These are phyloP conservation scores for Arctium lappa DNA, from an alignment of 129 eudicot genomes.

Conservation along the genomic window DNA sequence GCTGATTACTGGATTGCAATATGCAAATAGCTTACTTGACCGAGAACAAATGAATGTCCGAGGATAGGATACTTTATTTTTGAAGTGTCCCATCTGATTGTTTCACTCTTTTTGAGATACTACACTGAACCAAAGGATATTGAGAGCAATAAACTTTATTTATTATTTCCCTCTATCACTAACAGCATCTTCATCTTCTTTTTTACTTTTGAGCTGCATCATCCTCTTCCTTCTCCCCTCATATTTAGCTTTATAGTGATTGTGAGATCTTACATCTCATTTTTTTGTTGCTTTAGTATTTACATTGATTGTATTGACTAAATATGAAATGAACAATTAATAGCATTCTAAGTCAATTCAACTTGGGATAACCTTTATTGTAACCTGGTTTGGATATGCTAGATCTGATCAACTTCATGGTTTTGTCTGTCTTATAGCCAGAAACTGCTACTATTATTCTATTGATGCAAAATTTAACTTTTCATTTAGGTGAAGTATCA, in stretches of 20 bases:
- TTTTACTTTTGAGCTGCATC: neutral
- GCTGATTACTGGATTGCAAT: neutral
- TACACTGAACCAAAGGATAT: neutral
- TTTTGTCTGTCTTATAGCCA: neutral
- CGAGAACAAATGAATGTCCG: neutral
- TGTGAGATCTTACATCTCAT: neutral
- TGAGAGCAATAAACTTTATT: neutral
- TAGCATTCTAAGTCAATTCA: neutral
- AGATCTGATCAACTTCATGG: neutral
- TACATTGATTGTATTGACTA: neutral
- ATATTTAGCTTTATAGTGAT: neutral
- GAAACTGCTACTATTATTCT: neutral
- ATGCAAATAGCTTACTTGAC: neutral
- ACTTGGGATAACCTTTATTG: neutral
- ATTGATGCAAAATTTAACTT: slow-evolving; percentile 13
- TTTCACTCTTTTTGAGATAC: neutral
- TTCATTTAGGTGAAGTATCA: slow-evolving; percentile 77
- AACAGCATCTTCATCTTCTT: neutral
- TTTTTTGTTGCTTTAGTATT: neutral
- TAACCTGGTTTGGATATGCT: neutral
- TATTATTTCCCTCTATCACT: neutral
- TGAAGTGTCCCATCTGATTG: neutral
- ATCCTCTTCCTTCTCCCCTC: neutral
- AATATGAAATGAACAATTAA: neutral
- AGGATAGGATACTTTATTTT: neutral